Percentiles rank a stretch among this genome's conserved stretches.
phyloP scores from a whole-genome alignment of 495 filamentous ascomycete genomes.

The Bacidia rubella region DNA sequence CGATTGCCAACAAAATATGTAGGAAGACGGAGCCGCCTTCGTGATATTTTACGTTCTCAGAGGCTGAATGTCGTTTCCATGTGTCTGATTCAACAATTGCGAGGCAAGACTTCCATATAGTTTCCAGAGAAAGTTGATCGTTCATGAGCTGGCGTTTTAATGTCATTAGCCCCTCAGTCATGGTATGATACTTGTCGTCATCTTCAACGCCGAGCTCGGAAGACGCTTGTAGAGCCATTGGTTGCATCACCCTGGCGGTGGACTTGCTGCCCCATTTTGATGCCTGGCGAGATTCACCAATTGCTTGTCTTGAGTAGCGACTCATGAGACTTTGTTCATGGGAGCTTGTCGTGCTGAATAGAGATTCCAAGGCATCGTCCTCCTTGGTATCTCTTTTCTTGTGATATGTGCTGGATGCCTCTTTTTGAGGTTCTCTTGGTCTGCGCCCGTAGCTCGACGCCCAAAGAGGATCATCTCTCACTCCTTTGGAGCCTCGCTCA shows the following conservation, averaged over 20 bases:
- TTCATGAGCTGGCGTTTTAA: neutral
- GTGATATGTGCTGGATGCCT: no score
- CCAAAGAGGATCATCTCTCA: no score
- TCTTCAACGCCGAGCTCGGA: neutral
- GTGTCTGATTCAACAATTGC: neutral
- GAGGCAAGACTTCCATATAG: constrained; percentile 7
- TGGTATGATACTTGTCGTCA: neutral
- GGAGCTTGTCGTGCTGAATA: neutral
- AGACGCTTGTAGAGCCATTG: no score
- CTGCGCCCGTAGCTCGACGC: no score
- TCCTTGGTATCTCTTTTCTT: neutral
- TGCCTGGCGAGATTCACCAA: no score
- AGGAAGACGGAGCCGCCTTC: neutral
- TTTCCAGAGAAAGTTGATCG: neutral
- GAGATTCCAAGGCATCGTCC: neutral
- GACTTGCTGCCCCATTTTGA: no score
- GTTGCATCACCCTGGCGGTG: no score
- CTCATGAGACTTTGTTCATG: no score
- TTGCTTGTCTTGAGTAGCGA: no score
- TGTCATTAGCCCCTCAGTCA: neutral
- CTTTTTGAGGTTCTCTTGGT: no score
- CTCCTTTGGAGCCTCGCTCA: no score
- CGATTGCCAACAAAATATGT: constrained; percentile 6
- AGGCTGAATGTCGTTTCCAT: neutral
- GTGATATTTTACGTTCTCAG: neutral